Conservation (phyloP, 1,284 basidiomycete species). For the Fomitopsis palustris region DNA sequence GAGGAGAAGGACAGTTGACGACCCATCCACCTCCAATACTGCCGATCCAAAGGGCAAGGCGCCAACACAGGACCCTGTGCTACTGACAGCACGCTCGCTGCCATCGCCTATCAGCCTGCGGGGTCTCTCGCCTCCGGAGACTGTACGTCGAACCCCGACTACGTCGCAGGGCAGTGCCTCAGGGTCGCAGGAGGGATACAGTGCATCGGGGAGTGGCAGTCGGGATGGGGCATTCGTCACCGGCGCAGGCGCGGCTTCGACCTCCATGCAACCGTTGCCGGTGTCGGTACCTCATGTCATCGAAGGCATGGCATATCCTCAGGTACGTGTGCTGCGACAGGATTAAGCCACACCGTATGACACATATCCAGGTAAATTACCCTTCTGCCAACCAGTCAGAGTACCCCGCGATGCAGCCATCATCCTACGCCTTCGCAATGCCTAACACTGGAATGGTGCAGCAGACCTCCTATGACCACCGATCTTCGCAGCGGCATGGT, state of each 20-base stretch:
- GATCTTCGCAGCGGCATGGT: constrained; percentile 1
- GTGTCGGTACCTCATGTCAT: not conserved
- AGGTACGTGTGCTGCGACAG: not conserved
- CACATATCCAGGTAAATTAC: not conserved
- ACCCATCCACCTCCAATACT: not conserved
- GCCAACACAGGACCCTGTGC: not conserved
- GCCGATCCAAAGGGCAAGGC: not conserved
- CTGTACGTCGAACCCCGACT: not conserved
- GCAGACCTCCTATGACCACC: not conserved
- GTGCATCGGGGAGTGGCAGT: not conserved
- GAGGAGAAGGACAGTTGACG: constrained; percentile 12
- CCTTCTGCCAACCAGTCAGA: not conserved
- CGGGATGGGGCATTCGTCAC: not conserved
- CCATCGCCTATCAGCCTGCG: not conserved
- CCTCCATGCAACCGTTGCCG: not conserved
- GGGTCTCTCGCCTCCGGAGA: not conserved
- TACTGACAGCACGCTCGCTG: not conserved
- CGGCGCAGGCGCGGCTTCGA: not conserved
- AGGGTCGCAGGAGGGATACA: not conserved
- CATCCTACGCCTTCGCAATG: not conserved
- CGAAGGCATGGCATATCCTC: not conserved
- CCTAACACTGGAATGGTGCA: not conserved
- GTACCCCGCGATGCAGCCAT: not conserved
- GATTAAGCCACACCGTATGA: too few relatives aligned
- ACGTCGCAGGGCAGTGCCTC: not conserved